These are phyloP conservation scores for Styphnolobium japonicum DNA, from an alignment of 306 rosid genomes.

Conservation along the genomic window DNA sequence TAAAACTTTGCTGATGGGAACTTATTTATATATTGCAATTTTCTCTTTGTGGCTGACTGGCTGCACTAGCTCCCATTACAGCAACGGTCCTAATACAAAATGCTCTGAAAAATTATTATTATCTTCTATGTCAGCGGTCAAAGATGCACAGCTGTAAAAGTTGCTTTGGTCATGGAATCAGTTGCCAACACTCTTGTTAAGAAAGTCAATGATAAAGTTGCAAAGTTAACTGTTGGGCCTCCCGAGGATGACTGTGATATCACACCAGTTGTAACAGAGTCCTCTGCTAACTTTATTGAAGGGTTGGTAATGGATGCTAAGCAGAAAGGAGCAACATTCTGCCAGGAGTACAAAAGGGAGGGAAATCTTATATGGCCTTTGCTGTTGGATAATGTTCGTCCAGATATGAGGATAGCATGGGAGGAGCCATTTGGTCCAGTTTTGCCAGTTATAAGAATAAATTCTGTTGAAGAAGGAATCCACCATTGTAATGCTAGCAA, in stretches of 20 bases:
- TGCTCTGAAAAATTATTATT: neutral
- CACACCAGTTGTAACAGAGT: conserved; percentile 78
- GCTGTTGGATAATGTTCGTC: conserved; percentile 71
- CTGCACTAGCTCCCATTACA: neutral
- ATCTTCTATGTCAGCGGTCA: conserved; percentile 62
- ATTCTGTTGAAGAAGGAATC: conserved; percentile 82
- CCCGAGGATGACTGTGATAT: conserved; percentile 72
- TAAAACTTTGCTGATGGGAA: neutral
- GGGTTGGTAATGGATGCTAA: conserved; percentile 76
- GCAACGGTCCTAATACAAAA: neutral
- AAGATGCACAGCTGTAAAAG: conserved; percentile 87
- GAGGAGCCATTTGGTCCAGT: conserved; percentile 95
- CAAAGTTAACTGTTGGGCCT: conserved; percentile 67
- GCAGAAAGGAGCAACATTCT: conserved; percentile 79
- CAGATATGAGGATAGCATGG: conserved; percentile 94
- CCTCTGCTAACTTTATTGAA: conserved; percentile 80
- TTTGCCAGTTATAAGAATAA: conserved; percentile 71
- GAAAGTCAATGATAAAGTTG: conserved; percentile 65
- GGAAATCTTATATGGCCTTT: conserved; percentile 93
- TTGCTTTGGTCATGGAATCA: conserved; percentile 75
- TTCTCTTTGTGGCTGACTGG: neutral
- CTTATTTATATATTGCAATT: neutral
- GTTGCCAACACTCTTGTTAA: conserved; percentile 70
- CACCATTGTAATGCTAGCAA: conserved; percentile 92
- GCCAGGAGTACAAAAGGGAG: conserved; percentile 75